phyloP scores from a whole-genome alignment of 2,329 filamentous ascomycete species.

The Paraconiothyrium brasiliense region DNA sequence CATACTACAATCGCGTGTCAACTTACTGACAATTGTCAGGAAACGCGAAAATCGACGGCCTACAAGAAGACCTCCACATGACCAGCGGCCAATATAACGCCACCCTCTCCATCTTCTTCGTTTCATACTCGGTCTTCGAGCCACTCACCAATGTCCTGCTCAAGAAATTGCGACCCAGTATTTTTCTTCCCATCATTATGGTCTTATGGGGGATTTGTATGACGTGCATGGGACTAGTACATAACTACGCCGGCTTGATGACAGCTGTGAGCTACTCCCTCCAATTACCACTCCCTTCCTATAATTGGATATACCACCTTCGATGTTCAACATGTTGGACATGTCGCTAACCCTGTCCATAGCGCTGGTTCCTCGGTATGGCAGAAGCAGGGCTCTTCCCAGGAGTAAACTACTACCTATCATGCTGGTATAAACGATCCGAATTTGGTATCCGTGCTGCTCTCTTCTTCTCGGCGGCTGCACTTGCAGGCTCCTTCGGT shows the following conservation, averaged over 20 bases:
- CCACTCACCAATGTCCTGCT: conserved; percentile 71
- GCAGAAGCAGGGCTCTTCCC: conserved; percentile 51
- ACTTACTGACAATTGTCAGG: neutral
- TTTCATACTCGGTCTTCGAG: conserved; percentile 60
- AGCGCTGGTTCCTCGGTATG: conserved; percentile 36
- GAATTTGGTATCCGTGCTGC: conserved; percentile 66
- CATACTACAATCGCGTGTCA: neutral
- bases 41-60: conserved; percentile 58
- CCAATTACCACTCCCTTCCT: conserved; percentile 56
- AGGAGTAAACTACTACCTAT: conserved; percentile 63
- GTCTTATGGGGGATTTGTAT: conserved; percentile 59
- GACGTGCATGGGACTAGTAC: conserved; percentile 60
- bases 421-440: conserved; percentile 70
- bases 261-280: conserved; percentile 15
- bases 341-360: neutral
- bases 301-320: conserved; percentile 32
- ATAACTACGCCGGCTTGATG: conserved; percentile 60
- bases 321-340: conserved; percentile 21
- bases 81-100: conserved; percentile 67
- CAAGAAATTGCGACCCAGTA: conserved; percentile 66
- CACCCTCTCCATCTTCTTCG: conserved; percentile 72
- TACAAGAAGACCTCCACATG: conserved; percentile 44
- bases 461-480: conserved; percentile 67
- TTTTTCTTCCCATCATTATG: conserved; percentile 59
- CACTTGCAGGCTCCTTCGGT: conserved; percentile 68